Percentiles rank a stretch among this genome's conserved stretches.
Conservation (phyloP, 352 stramenopile species). For the Phytophthora pisi region DNA sequence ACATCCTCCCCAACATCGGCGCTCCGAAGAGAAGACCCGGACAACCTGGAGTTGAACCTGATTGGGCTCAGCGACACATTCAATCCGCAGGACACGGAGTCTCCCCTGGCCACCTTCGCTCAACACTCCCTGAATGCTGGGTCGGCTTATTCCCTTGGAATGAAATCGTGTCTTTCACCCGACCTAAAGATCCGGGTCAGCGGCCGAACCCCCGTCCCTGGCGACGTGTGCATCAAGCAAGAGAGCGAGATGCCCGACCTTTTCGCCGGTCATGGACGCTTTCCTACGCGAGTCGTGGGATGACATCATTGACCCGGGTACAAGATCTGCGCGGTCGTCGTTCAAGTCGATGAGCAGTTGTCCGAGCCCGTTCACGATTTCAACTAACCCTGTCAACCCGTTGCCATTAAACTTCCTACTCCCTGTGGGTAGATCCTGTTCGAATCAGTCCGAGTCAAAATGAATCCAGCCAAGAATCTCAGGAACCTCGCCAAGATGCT, state of each 20-base stretch:
- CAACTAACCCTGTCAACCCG: slow-evolving; percentile 31
- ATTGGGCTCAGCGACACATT: slow-evolving; percentile 56
- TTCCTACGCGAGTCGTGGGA: slow-evolving; percentile 68
- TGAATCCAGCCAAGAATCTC: too few species aligned
- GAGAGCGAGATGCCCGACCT: slow-evolving; percentile 40
- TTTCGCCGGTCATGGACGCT: slow-evolving; percentile 64
- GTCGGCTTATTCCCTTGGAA: not conserved
- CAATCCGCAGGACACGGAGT: slow-evolving; percentile 33
- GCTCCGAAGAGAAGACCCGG: slow-evolving; percentile 41
- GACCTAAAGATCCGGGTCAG: slow-evolving; percentile 47
- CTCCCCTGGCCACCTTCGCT: slow-evolving; percentile 15
- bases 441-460: too few species aligned
- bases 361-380: slow-evolving; percentile 18
- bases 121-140: slow-evolving; percentile 5
- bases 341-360: slow-evolving; percentile 21
- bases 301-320: slow-evolving; percentile 42
- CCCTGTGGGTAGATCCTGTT: too few species aligned
- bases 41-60: slow-evolving; percentile 55
- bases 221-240: slow-evolving; percentile 46
- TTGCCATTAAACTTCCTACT: slow-evolving; percentile 38
- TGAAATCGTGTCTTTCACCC: slow-evolving; percentile 24
- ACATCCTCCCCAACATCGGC: slow-evolving; percentile 22
- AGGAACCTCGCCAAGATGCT: too few species aligned
- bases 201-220: slow-evolving; percentile 24
- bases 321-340: slow-evolving; percentile 33